Conservation (phyloP, 1,284 basidiomycete genomes). For the Sporisorium graminicola region DNA sequence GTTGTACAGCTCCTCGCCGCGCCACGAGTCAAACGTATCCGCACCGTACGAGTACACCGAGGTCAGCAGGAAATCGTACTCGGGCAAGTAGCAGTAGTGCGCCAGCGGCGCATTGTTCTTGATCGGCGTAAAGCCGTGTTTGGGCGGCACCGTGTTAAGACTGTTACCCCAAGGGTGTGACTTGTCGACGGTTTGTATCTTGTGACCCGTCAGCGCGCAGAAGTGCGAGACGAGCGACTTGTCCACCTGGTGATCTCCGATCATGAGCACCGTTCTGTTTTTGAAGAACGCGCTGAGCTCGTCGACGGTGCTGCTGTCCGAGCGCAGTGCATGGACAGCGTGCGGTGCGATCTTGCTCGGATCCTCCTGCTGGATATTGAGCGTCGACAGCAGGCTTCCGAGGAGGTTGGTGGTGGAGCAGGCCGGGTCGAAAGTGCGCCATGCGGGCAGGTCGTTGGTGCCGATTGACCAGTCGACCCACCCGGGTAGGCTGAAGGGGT, state of each 20-base stretch:
- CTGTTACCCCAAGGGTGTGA: slow-evolving; percentile 64
- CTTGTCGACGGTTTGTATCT: slow-evolving; percentile 64
- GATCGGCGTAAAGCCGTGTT: slow-evolving; percentile 44
- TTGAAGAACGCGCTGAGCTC: slow-evolving; percentile 60
- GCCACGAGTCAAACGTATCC: slow-evolving; percentile 69
- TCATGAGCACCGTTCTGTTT: slow-evolving; percentile 70
- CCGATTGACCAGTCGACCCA: slow-evolving; percentile 54
- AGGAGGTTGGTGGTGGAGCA: slow-evolving; percentile 47
- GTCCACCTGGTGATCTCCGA: slow-evolving; percentile 70
- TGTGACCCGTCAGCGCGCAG: slow-evolving; percentile 68
- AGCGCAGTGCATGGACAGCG: slow-evolving; percentile 11
- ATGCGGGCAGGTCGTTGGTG: slow-evolving; percentile 48
- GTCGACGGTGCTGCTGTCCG: slow-evolving; percentile 14
- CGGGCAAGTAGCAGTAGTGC: slow-evolving; percentile 70
- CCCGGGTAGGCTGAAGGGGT: slow-evolving; percentile 56
- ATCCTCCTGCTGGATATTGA: slow-evolving; percentile 30
- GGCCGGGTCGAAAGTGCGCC: slow-evolving; percentile 54
- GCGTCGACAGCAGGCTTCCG: slow-evolving; percentile 41
- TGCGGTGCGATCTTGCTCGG: slow-evolving; percentile 45
- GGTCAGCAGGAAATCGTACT: slow-evolving; percentile 69
- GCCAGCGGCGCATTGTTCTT: slow-evolving; percentile 66
- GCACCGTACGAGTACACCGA: slow-evolving; percentile 70
- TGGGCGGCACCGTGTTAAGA: slow-evolving; percentile 48
- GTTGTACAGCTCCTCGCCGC: slow-evolving; percentile 64
- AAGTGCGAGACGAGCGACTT: slow-evolving; percentile 70